Evolutionary conservation across 2,329 filamentous ascomycete species (phyloP), one percentile per base, ranked within the genome.

Genomic region (Penicillium hesseltinei): DNA sequence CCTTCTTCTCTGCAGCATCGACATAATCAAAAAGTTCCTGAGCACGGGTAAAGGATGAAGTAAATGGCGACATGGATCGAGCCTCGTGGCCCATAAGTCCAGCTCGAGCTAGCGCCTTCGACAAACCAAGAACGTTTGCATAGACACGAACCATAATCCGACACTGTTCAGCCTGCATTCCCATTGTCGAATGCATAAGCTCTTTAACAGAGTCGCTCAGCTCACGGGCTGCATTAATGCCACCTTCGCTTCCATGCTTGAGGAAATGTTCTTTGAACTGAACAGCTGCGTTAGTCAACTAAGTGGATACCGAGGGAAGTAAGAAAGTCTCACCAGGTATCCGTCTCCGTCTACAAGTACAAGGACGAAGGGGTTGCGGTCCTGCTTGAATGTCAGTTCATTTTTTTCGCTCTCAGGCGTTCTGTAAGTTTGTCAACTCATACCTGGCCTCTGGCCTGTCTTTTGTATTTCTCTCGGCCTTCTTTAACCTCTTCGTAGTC

Each of bases 311-410:
- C 83, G 80, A 63, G 19, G 5, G 17, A 23, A 9, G 25, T 7
- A 31, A 15, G 1, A 2, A 7, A 47, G 40, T 50, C 67, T 57
- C 43, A 74, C 66, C 23, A 80, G 65, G 63, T 86, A 87, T 47
- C 82, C 83, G 69, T 88, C 84, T 21, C 84, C 85, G 56, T 88
- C 85, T 13, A 88, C 73, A 0, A 88, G 73, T 7, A 88, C 80
- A 2, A 88, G 75, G 1, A 84, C 83, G 62, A 87, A 88, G 0
- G 84, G 80, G 59, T 82, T 83, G 21, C 81, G 78, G 25, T 82
- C 73, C 65, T 78, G 66, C 29, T 65, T 58, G 9, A 21, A 47
- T 31, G 46, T 66, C 33, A 59, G 54, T 56, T 11, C 9, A 10
- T 2, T 13, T 43, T 44, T 49, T 40, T 33, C 19, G 15, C 42